Conservation (phyloP, 371 early-diverging fungal species). For the Syncephalastrum monosporum region DNA sequence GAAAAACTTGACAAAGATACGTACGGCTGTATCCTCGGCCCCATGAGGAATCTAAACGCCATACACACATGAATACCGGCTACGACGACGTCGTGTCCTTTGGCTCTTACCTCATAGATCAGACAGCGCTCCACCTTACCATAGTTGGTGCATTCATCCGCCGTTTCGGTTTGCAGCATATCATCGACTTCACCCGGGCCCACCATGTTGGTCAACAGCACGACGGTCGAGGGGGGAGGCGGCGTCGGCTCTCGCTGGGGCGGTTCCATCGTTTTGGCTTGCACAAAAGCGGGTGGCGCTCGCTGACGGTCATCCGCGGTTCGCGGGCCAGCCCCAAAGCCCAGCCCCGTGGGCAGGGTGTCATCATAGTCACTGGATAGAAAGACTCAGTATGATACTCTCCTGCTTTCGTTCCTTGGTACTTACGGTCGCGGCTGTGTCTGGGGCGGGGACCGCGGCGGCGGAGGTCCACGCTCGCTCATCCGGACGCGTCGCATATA, state of each 20-base stretch:
- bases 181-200: conserved; percentile 75
- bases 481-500: conserved; percentile 57
- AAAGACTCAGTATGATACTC: too few relatives aligned
- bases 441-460: background rate
- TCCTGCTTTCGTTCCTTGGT: too few relatives aligned
- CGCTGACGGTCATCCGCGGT: too few relatives aligned
- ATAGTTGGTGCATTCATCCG: conserved; percentile 74
- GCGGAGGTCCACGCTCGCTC: conserved; percentile 5
- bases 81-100: background rate
- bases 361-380: too few relatives aligned
- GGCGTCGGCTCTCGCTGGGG: too few relatives aligned
- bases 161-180: conserved; percentile 71
- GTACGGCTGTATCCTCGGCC: conserved; percentile 61
- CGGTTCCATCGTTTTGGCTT: too few relatives aligned
- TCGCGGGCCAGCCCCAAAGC: too few relatives aligned
- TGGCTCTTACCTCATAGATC: conserved; percentile 56
- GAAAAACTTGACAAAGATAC: conserved; percentile 72
- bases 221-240: conserved; percentile 29
- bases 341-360: too few relatives aligned
- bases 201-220: conserved; percentile 65
- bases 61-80: background rate
- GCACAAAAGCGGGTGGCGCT: too few relatives aligned
- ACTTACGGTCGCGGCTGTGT: too few relatives aligned
- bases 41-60: conserved; percentile 41
- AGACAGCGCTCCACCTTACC: conserved; percentile 70